A percentile compares a stretch with the other conserved stretches of the same genome.
These are phyloP conservation scores for Hemileccinum rubropunctum DNA, from an alignment of 768 basidiomycete species.

Conservation along the genomic window DNA sequence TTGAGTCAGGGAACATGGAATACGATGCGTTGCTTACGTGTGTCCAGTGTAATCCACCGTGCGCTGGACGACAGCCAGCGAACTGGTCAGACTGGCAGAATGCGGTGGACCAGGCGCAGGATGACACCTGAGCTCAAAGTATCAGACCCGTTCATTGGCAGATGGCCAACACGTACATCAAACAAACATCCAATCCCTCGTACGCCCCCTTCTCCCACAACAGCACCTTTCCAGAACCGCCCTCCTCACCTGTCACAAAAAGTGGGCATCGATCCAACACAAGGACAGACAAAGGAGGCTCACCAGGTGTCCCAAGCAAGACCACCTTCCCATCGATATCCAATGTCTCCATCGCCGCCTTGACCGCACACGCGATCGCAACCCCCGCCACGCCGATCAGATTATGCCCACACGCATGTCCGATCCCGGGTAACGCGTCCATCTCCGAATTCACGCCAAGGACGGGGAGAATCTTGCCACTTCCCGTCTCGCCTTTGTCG, in stretches of 20 bases:
- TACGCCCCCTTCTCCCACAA: slow-evolving; percentile 71
- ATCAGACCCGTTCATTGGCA: background rate
- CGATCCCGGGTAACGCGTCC: slow-evolving; percentile 56
- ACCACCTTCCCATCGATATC: slow-evolving; percentile 64
- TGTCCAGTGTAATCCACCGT: slow-evolving; percentile 68
- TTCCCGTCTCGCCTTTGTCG: background rate
- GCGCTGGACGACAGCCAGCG: slow-evolving; percentile 59
- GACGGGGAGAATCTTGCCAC: slow-evolving; percentile 22
- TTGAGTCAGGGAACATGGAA: background rate
- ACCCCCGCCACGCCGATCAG: slow-evolving; percentile 75
- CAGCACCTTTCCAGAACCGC: slow-evolving; percentile 67
- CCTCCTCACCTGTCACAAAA: slow-evolving; percentile 62
- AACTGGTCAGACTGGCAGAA: slow-evolving; percentile 60
- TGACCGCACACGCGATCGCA: slow-evolving; percentile 65
- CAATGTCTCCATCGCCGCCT: slow-evolving; percentile 57
- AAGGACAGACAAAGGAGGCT: background rate
- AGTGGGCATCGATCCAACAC: background rate
- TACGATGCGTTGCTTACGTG: slow-evolving; percentile 55
- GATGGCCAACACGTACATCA: slow-evolving; percentile 50
- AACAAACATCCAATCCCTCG: slow-evolving; percentile 68
- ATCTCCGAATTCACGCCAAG: slow-evolving; percentile 83
- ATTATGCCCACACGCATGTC: slow-evolving; percentile 81
- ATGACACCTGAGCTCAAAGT: slow-evolving; percentile 61
- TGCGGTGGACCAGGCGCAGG: slow-evolving; percentile 72
- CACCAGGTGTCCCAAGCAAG: slow-evolving; percentile 77